A percentile compares a stretch with the other conserved stretches of the same genome.
Conservation (phyloP, 257 asterid genomes). For the Cynanchum wilfordii region DNA sequence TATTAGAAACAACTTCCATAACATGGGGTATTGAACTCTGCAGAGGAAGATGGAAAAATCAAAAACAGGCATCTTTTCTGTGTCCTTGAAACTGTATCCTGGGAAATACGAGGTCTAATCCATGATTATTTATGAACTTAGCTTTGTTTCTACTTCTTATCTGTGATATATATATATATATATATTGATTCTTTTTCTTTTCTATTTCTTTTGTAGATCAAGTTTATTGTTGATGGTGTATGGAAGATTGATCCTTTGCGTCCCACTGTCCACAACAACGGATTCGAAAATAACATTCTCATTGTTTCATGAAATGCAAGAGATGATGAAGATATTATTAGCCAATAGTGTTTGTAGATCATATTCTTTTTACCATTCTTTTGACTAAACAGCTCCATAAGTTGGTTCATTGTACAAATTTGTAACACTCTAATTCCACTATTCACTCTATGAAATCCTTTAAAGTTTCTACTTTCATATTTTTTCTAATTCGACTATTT, state of each 20-base stretch:
- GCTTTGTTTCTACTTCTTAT: background rate
- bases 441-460: background rate
- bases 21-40: conserved; percentile 30
- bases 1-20: background rate
- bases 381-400: background rate
- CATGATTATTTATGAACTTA: conserved; percentile 8
- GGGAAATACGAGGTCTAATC: conserved; percentile 81
- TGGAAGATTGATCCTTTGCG: conserved; percentile 85
- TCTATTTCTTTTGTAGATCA: conserved; percentile 42
- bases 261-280: conserved; percentile 49
- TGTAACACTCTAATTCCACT: background rate
- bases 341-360: background rate
- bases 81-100: conserved; percentile 66
- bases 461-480: too few relatives aligned
- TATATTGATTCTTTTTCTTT: conserved; percentile 7
- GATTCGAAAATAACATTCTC: conserved; percentile 67
- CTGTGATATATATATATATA: too few relatives aligned
- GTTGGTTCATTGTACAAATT: background rate
- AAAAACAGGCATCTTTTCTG: conserved; percentile 53
- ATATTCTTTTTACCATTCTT: conserved; percentile 4
- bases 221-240: conserved; percentile 81
- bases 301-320: conserved; percentile 33
- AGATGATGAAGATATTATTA: background rate
- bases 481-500: too few relatives aligned
- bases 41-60: conserved; percentile 92